phyloP scores from a whole-genome alignment of 2,329 filamentous ascomycete species.

The Akanthomyces dipterigenus region DNA sequence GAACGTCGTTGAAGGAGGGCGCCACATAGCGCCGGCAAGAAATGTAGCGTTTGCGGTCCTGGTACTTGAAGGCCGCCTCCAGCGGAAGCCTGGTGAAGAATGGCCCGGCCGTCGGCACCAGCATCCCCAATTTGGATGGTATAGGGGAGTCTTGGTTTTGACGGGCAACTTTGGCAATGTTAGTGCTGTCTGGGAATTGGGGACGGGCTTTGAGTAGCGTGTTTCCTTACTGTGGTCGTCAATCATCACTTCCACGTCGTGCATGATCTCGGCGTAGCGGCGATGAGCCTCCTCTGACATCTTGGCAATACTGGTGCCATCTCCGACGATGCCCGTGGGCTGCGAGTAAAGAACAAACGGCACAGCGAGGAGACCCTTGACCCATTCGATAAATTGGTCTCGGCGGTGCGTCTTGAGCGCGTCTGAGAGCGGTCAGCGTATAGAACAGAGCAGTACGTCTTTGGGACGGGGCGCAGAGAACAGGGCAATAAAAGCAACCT shows the following conservation, averaged over 20 bases:
- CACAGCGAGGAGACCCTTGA: constrained; percentile 88
- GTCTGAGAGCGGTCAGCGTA: constrained; percentile 34
- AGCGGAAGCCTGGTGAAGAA: constrained; percentile 89
- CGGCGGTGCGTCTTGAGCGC: constrained; percentile 75
- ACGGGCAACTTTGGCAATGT: constrained; percentile 53
- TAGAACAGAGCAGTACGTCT: background rate
- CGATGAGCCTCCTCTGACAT: constrained; percentile 77
- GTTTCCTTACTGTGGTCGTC: constrained; percentile 70
- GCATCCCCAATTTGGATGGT: constrained; percentile 83
- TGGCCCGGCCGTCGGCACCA: constrained; percentile 84
- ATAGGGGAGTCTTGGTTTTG: constrained; percentile 58
- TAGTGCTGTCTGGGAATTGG: background rate
- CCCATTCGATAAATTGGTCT: constrained; percentile 93
- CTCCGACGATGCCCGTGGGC: constrained; percentile 78
- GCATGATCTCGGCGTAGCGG: constrained; percentile 91
- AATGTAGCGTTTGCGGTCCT: constrained; percentile 80
- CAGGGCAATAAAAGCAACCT: background rate
- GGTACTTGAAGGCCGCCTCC: constrained; percentile 84
- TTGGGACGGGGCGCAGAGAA: too few relatives aligned
- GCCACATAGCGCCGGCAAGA: constrained; percentile 88
- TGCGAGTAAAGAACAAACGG: constrained; percentile 96
- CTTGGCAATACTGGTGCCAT: constrained; percentile 56
- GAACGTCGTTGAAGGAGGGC: constrained; percentile 94
- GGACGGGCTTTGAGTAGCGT: too few relatives aligned
- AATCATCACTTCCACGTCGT: constrained; percentile 85